Evolutionary conservation across 352 stramenopile genomes (phyloP), one percentile per base, ranked within the genome.

Genomic region (Phytopythium vexans): DNA sequence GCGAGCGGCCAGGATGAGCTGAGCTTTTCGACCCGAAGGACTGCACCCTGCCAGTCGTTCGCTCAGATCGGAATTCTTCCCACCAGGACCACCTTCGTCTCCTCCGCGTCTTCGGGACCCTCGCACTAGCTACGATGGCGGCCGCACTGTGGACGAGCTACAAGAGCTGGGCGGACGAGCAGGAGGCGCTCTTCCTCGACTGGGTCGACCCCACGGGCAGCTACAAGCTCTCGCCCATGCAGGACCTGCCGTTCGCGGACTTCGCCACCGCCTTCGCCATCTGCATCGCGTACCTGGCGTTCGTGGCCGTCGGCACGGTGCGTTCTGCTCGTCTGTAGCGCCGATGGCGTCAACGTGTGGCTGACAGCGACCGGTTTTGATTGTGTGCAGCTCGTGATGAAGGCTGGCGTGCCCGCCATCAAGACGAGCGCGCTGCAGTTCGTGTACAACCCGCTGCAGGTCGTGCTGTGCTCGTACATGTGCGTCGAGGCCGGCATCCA

Each of bases 361-460:
- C 21, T 27, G 21, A 27, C 21, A 2, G 21, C 21, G 21, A 27
- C 21, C 21, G 21, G 14, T 39, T 51, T 39, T 41, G 39, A 21
- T 12, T 38, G 56, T 44, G 54, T 34, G 4, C 58, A 82, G 69
- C 52, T 52, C 2, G 31, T 83, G 31, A 88, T 86, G 77, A 80
- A 77, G 53, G 35, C 65, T 14, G 72, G 70, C 45, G 43, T 78
- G 31, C 72, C 74, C 2, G 68, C 64, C n/a, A 54, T 84, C 61
- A 86, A 84, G 56, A 77, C 67, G 11, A 80, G 68, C 34, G 51
- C 65, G 6, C 68, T 97, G 56, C 94, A 96, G 66, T 97, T 98
- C 62, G n/a, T 96, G 4, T 98, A 98, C 88, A 98, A 98, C 69
- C 85, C 96, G 41, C 82, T 91, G 2, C 92, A 98, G 70, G 91